Percentiles rank a stretch among this genome's conserved stretches.
Evolutionary conservation across 2,329 filamentous ascomycete species (phyloP).

Genomic region (Sporothrix luriei): DNA sequence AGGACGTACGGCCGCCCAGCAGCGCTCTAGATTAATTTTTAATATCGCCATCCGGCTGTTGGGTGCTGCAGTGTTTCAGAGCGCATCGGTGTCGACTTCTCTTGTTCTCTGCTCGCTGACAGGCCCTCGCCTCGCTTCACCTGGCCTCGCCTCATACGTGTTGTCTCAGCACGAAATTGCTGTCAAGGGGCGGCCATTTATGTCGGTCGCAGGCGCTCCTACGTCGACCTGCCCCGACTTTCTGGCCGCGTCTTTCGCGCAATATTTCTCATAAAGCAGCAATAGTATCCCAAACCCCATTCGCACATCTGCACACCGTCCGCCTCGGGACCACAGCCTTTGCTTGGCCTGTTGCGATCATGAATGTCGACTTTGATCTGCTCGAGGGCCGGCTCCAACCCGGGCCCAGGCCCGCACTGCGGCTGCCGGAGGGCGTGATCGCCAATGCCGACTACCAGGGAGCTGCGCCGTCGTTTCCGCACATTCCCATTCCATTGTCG

Average conservation of each 20-base stretch:
- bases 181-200: background rate
- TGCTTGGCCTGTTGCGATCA: background rate
- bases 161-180: background rate
- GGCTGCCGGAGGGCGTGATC: slow-evolving; percentile 34
- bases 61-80: background rate
- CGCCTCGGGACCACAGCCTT: background rate
- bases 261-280: too few species aligned
- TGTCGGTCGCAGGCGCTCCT: background rate
- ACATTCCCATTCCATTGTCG: slow-evolving; percentile 44
- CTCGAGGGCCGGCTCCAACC: background rate
- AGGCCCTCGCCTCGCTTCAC: slow-evolving; percentile 3
- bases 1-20: background rate
- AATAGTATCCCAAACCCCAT: too few species aligned
- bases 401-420: background rate
- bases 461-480: slow-evolving; percentile 49
- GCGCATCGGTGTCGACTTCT: background rate
- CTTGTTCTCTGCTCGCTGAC: background rate
- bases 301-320: background rate
- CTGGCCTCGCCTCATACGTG: background rate
- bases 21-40: background rate
- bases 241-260: background rate
- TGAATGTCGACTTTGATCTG: background rate
- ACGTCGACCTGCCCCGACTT: background rate
- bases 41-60: slow-evolving; percentile 6
- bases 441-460: slow-evolving; percentile 45